phyloP scores from a whole-genome alignment of 345 rosid genomes.

The Lenwebbia sp. region DNA sequence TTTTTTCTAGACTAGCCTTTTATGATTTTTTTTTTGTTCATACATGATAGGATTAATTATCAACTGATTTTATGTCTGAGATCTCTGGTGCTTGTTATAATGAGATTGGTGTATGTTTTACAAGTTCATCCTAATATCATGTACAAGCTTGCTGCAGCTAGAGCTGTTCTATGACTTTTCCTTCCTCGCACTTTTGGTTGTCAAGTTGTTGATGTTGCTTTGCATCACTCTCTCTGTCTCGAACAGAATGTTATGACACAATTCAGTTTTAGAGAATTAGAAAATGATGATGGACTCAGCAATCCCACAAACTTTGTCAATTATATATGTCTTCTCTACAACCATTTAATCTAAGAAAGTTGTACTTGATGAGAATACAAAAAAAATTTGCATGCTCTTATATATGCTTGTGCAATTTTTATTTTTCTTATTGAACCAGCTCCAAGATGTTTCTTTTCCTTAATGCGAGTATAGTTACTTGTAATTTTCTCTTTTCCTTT shows the following conservation, averaged over 20 bases:
- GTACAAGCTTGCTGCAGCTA: neutral
- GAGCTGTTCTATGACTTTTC: neutral
- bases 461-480: neutral
- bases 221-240: neutral
- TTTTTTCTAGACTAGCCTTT: neutral
- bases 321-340: neutral
- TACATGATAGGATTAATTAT: neutral
- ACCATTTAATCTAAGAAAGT: neutral
- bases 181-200: neutral
- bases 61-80: neutral
- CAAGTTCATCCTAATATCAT: neutral
- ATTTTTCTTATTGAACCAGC: neutral
- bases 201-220: neutral
- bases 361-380: neutral
- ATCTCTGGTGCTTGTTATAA: neutral
- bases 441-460: neutral
- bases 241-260: neutral
- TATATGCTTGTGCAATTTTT: neutral
- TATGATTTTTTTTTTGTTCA: neutral
- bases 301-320: neutral
- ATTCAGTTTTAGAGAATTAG: neutral
- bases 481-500: neutral
- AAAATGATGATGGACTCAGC: neutral
- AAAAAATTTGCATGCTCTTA: neutral
- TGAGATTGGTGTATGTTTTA: neutral